Base-by-base conservation (phyloP, 371 early-diverging fungal species). In the Mucor mucedo region DNA sequence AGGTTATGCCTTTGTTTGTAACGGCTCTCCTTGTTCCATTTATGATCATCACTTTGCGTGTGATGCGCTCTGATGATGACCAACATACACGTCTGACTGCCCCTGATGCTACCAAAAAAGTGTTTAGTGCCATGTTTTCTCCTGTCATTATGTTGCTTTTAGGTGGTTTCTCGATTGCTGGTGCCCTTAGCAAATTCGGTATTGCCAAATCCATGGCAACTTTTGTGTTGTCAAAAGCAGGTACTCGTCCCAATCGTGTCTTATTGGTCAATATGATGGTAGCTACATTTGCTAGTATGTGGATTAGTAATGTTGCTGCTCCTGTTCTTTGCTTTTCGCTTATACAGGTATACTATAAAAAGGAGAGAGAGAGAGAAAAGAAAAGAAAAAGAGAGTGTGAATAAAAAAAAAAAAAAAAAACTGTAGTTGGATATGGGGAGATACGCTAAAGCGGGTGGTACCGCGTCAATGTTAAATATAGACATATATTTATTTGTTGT, bases 231-330 rank as follows among this genome's bases (percentile, higher is more conserved):
- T 87, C 92, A n/a, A 88, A 86, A 69, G 97, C 97, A 1, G 98
- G 96, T 11, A 91, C 91, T 11, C 82, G 84, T 16, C 95, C 97
- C 9, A 85, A 84, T 50, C 77, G 78, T 10, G 96, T 98, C 3
- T 75, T 98, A 11, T 78, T 98, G 39, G 93, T 94, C 30, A 94
- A 91, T 63, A 97, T 98, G 96, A 77, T 95, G 53, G 95, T 98
- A 2, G 94, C 95, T 16, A 95, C 96, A 2, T 84, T 98, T 69
- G 91, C 94, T 4, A 93, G 93, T 78, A 97, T 97, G 97, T 96
- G 95, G 96, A 97, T 98, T 68, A 89, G 89, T 55, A 98, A 98
- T 69, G 98, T 98, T 4, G 98, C 98, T 4, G 96, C 98, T 0
- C 98, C 98, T 13, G 97, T 97, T 9, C 84, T 98, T 28, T 98